Base-by-base conservation (phyloP, 2,329 filamentous ascomycete species). In the Cercospora brassicicola region DNA sequence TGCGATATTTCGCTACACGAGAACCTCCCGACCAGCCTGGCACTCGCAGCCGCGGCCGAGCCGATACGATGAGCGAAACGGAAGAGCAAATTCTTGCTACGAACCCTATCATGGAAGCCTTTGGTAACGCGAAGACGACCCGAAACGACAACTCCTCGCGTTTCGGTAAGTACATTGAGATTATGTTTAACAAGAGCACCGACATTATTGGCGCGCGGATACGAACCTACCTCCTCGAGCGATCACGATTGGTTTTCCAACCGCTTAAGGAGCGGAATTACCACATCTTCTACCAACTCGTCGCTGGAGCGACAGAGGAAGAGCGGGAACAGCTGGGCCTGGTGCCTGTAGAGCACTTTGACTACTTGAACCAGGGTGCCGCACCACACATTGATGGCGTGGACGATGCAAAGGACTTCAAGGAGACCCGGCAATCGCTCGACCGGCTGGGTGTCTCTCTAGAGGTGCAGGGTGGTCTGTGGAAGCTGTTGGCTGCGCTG, bases 111-210 rank as follows among this genome's bases (percentile, higher is more conserved):
- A 99, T 99, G 95, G 95, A 99, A 87, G 94, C 95, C 36, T 99
- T 99, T 78, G 95, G 95, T 79, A 99, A 99, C 84, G 95, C 95
- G 64, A 99, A 99, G 84, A 99, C 95, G n/a, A 99, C 95, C 10
- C 88, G 95, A 79, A 99, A 99, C 83, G 95, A 99, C 83, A 99
- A 99, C 83, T 99, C 95, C 55, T 99, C 95, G 51, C 89, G 95
- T 77, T 99, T 99, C 81, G 95, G 95, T 80, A 99, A 99, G 85
- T 99, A 99, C 81, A 98, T 99, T 76, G 95, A 99, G 83, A 99
- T 99, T 79, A 94, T 98, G 93, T 99, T 99, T 81, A 94, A 98
- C 82, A 88, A 92, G 71, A 88, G 90, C 76, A 97, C 93, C 70
- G 95, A 96, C 79, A 99, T 99, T 76, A 97, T 98, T 77, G 95